Percentiles rank a stretch among this genome's conserved stretches.
Conservation (phyloP, 306 rosid species). For the Rosa chinensis region DNA sequence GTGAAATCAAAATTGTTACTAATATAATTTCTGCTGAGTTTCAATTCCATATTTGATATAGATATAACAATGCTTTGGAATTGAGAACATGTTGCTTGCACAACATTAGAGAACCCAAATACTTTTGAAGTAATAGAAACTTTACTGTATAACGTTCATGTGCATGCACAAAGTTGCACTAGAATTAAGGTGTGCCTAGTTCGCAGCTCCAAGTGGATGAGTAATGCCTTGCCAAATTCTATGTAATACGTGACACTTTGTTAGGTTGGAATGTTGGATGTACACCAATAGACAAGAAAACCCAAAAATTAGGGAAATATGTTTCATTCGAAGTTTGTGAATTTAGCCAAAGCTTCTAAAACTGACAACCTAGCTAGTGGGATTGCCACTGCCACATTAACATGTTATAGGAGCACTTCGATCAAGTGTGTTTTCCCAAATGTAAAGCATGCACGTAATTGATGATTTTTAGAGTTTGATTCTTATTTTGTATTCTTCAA, state of each 20-base stretch:
- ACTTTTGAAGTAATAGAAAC: not conserved
- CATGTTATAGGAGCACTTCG: not conserved
- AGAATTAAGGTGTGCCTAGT: not conserved
- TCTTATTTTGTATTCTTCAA: too few species aligned
- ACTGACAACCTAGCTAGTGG: not conserved
- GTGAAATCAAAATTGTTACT: too few species aligned
- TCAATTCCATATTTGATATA: not conserved
- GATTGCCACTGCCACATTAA: not conserved
- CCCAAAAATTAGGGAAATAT: constrained; percentile 13
- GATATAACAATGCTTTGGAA: not conserved
- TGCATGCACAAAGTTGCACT: constrained; percentile 6
- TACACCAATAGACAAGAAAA: not conserved
- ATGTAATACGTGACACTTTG: not conserved
- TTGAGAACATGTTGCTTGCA: not conserved
- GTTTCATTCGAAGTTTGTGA: constrained; percentile 7
- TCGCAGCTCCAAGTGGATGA: not conserved
- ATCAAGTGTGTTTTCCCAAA: not conserved
- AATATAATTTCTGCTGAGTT: not conserved
- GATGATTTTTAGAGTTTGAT: not conserved
- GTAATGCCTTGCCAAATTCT: not conserved
- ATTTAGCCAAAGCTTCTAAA: not conserved
- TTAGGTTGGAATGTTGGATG: not conserved
- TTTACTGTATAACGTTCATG: not conserved
- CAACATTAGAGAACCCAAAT: not conserved
- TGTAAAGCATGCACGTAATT: not conserved